A percentile compares a stretch with the other conserved stretches of the same genome.
phyloP scores from a whole-genome alignment of 208 protist species.

The Trypanosoma mega region DNA sequence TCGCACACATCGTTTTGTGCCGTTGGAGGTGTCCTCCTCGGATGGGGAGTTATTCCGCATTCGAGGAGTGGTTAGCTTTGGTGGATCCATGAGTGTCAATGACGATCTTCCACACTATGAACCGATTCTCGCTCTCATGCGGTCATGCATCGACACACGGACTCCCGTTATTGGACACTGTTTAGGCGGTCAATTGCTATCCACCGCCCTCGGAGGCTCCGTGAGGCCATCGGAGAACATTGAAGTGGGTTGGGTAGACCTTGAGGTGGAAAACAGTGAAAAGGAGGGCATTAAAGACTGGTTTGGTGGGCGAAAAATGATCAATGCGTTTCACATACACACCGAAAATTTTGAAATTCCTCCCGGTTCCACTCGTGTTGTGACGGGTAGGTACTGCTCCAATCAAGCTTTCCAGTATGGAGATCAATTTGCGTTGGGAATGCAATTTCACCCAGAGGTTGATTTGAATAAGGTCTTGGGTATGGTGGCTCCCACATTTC shows the following conservation, averaged over 20 bases:
- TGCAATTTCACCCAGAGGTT: constrained; percentile 40
- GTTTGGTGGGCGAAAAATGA: constrained; percentile 25
- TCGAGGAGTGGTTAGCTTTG: constrained; percentile 26
- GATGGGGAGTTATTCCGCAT: constrained; percentile 22
- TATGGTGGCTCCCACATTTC: neutral
- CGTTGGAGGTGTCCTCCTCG: neutral
- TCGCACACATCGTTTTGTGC: constrained; percentile 4
- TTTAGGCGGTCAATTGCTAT: constrained; percentile 28
- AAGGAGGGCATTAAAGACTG: constrained; percentile 25
- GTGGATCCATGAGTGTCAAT: constrained; percentile 34
- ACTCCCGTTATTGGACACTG: constrained; percentile 34
- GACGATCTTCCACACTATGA: constrained; percentile 27
- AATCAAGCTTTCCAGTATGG: constrained; percentile 37
- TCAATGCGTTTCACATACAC: constrained; percentile 34
- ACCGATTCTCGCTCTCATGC: constrained; percentile 12
- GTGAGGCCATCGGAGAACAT: constrained; percentile 14
- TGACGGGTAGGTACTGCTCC: constrained; percentile 21
- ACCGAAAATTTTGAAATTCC: constrained; percentile 33
- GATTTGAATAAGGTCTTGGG: constrained; percentile 23
- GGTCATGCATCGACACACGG: constrained; percentile 21
- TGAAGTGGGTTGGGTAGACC: constrained; percentile 26
- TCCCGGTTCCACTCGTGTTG: constrained; percentile 20
- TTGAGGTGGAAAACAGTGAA: constrained; percentile 11
- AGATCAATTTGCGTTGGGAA: constrained; percentile 32
- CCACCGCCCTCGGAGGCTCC: constrained; percentile 20